Evolutionary conservation across 164 flowering plant species (phyloP), one percentile per base, ranked within the genome.

Genomic region (Liriodendron chinense): DNA sequence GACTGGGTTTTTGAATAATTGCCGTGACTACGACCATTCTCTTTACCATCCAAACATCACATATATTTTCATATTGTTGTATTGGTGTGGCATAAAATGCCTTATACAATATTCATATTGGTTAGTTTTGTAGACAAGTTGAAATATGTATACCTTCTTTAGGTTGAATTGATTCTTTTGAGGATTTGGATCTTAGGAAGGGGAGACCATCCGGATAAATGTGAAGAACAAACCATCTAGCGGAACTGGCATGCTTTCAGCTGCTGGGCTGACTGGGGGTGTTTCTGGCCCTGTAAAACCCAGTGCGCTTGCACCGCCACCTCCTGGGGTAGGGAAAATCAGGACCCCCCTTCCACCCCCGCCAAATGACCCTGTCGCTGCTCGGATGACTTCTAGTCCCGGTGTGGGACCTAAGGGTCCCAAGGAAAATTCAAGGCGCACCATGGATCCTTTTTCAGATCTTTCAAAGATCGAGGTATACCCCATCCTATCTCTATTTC

Each of bases 321-420:
- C 98, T 13, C 77, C 26, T 81, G 96, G 88, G 16, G 78, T 83
- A 10, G 92, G 85, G 66, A 96, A 91, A 82, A 79, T 89, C 24
- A 88, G 92, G 76, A 83, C 98, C 65, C 88, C 93, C 61, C 90
- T 96, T 65, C 98, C 96, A 34, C 99, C 98, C 10, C 99, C 99
- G 26, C 98, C 98, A 1, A 94, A 96, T 86, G 99, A 96, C 81
- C 94, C 95, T 67, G 98, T 74, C 78, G 85, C 91, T 84, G 82
- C 87, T 68, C 80, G 92, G 74, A 82, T 84, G 71, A 72, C 87
- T 73, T 81, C 94, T 73, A 47, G 83, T 71, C 87, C 69, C 68
- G 80, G 70, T 69, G 76, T 25, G 78, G 82, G 74, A 70, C 66
- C 74, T 68, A 82, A 79, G 76, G 86, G 81, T 59, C 74, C 84